Evolutionary conservation across 1,284 basidiomycete species (phyloP).

Genomic region (Schizophyllum commune): DNA sequence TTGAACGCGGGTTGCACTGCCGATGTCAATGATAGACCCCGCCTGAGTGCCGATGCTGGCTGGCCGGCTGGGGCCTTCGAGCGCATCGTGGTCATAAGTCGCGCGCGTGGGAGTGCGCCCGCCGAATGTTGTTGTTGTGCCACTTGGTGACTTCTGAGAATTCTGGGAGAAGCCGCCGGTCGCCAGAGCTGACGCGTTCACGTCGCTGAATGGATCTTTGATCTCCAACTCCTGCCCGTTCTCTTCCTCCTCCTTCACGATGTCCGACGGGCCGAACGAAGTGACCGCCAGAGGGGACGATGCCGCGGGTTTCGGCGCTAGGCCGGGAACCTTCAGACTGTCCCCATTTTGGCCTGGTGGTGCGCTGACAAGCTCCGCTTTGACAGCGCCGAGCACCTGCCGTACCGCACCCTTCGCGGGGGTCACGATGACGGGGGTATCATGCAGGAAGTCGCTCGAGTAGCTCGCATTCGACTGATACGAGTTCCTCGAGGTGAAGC

Average conservation of each 20-base stretch:
- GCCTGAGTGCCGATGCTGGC: constrained; percentile 57
- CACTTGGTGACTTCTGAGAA: neutral
- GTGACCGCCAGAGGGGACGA: constrained; percentile 62
- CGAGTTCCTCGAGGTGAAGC: constrained; percentile 52
- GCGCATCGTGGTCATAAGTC: constrained; percentile 10
- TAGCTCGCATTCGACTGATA: constrained; percentile 68
- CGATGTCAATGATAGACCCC: constrained; percentile 54
- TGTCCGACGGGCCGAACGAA: constrained; percentile 66
- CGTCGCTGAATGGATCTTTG: constrained; percentile 58
- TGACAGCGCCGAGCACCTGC: constrained; percentile 67
- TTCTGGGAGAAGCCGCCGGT: neutral
- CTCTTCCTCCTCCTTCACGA: constrained; percentile 46
- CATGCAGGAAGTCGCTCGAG: constrained; percentile 69
- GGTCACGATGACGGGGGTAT: constrained; percentile 75
- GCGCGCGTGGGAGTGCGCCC: constrained; percentile 19
- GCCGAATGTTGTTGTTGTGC: constrained; percentile 31
- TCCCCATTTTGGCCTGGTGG: constrained; percentile 29
- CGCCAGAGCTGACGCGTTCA: constrained; percentile 30
- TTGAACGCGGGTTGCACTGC: constrained; percentile 56
- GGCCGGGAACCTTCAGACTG: constrained; percentile 30
- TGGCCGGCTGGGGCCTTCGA: constrained; percentile 34
- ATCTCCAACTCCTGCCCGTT: constrained; percentile 23
- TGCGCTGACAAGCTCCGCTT: constrained; percentile 69
- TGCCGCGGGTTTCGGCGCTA: constrained; percentile 33
- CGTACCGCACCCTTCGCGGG: constrained; percentile 55